Base-by-base conservation (phyloP, 495 filamentous ascomycete genomes). In the Parathielavia appendiculata region DNA sequence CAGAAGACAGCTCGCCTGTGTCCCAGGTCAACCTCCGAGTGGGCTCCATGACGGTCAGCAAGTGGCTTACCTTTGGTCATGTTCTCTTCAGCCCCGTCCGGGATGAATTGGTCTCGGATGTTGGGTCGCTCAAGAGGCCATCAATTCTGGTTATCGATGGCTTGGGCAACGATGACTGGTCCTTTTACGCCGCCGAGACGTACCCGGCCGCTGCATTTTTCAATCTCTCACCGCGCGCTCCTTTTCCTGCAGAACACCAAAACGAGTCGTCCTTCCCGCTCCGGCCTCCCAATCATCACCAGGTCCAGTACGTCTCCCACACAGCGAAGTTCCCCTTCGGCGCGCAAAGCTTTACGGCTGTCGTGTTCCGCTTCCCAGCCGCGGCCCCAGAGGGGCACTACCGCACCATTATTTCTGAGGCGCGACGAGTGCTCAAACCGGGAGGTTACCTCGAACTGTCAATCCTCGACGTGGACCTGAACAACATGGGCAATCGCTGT, bases 71-170 rank as follows among this genome's bases (percentile, higher is more conserved):
- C 9, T 97, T 96, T 71, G 93, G 93, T 14, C 85, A 92, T 53
- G 91, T 97, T 0, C 81, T 99, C 10, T 96, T 99, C 73, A 95
- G 89, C 63, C 93, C 95, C 5, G 89, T 91, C 17, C 87, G 95
- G 56, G 86, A 88, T 23, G 87, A 89, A 53, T 80, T 96, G 38
- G 71, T 80, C 35, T 67, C 79, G 17, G 75, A 67, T 5, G 65
- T 58, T 13, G 69, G 71, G 50, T 74, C 75, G n/a, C 65, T 72
- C 35, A 79, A 82, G 57, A 75, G 74, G 19, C 83, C 84, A 40
- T 79, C 82, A 8, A 85, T 99, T 35, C 80, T 99, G 16, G 87
- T 99, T 20, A 80, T 99, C 41, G 93, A 99, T 70, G 95, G 95
- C 12, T 82, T 98, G 32, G 77, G 75, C 30, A 75, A 85, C 59